phyloP scores from a whole-genome alignment of 2,329 filamentous ascomycete species.

The Nemania sp. region DNA sequence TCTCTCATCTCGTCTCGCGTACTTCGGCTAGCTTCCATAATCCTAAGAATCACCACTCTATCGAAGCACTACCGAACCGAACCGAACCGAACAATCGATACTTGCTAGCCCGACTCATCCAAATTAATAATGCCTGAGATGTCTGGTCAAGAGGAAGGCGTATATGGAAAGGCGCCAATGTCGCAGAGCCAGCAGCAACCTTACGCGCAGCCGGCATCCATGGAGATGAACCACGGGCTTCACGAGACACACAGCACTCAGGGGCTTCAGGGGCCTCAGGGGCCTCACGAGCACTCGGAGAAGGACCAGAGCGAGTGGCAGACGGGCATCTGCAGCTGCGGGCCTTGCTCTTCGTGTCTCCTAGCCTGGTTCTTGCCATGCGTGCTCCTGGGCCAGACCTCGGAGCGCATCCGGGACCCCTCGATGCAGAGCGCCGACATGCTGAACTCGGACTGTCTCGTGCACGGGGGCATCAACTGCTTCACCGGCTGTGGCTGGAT shows the following conservation, averaged over 20 bases:
- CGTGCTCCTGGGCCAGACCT: slow-evolving; percentile 40
- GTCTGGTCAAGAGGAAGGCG: slow-evolving; percentile 10
- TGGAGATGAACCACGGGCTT: slow-evolving; percentile 13
- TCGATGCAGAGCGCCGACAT: slow-evolving; percentile 36
- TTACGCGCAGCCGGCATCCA: slow-evolving; percentile 14
- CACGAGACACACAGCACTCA: neutral
- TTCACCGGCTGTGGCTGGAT: slow-evolving; percentile 40
- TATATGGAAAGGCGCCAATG: slow-evolving; percentile 9
- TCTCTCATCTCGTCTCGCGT: neutral
- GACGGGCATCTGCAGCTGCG: slow-evolving; percentile 37
- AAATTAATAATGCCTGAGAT: slow-evolving; percentile 4
- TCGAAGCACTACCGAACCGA: neutral
- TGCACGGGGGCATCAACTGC: slow-evolving; percentile 34
- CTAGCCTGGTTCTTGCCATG: slow-evolving; percentile 40
- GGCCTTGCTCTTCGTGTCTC: slow-evolving; percentile 37
- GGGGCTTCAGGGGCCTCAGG: neutral
- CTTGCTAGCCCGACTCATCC: neutral
- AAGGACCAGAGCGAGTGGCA: slow-evolving; percentile 39
- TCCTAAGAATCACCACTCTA: neutral
- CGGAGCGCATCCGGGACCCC: slow-evolving; percentile 40
- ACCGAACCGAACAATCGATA: neutral
- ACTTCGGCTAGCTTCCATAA: neutral
- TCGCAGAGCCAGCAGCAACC: slow-evolving; percentile 13
- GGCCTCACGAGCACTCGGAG: slow-evolving; percentile 18
- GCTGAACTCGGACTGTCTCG: slow-evolving; percentile 40